Base-by-base conservation (phyloP, 1,284 basidiomycete species). In the Trametes hirsuta region DNA sequence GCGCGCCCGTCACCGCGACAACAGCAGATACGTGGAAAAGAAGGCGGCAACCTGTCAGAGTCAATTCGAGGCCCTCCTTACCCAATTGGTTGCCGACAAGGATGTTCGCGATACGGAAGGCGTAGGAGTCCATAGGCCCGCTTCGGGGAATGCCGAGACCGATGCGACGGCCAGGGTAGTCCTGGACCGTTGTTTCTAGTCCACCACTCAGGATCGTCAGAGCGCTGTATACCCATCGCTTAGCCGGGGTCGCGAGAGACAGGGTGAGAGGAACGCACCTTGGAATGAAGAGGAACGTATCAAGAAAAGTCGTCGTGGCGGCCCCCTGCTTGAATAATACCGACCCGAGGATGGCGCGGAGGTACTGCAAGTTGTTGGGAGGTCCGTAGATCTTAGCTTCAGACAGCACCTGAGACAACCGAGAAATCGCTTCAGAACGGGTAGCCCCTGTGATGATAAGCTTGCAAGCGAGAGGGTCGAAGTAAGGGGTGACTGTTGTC, bases 91-190 rank as follows among this genome's bases (percentile, higher is more conserved):
- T 92, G 6, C 84, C 84, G 9, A 83, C 85, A 12, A 92, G 75
- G 37, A 84, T 63, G 66, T 91, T 91, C 11, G 84, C 88, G 0
- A 79, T 75, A 42, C 80, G 74, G 68, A 88, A 84, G 0, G 87
- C 83, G 6, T 85, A 71, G 10, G 76, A 67, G 69, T 92, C 90
- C 81, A 87, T 85, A 0, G 88, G 84, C 0, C 90, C 90, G 58
- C 84, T 83, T n/a, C 76, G 79, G 0, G 90, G 90, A 9, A 91
- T 81, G 12, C 90, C 89, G 44, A 83, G 74, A 0, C 85, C 83
- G 1, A 83, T 76, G 0, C 70, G 72, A 14, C 90, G 78, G 1
- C 84, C 84, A 2, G 87, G 86, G 21, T 84, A 78, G 67, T 90
- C 87, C 68, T 91, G 90, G 0, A 91, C 76, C 0, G 84, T 83